Evolutionary conservation across 768 basidiomycete genomes (phyloP).

Genomic region (Cystobasidiopsis lactophilus): DNA sequence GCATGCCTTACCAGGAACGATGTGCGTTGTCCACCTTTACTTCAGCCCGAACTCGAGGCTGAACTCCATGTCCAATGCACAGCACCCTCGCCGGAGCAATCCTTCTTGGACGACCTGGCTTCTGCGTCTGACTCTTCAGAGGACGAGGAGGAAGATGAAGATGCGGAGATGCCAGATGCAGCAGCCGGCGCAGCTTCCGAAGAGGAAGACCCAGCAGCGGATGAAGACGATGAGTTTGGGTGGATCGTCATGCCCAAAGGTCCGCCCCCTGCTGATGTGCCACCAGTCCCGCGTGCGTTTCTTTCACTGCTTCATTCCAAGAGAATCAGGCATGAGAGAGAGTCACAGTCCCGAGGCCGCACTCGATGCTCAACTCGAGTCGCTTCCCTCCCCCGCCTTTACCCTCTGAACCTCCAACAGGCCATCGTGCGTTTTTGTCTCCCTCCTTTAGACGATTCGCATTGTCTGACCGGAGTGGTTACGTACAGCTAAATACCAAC

Average conservation of each 20-base stretch:
- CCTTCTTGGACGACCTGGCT: slow-evolving; percentile 26
- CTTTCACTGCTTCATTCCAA: no score
- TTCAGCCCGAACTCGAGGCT: no score
- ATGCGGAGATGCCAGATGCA: slow-evolving; percentile 71
- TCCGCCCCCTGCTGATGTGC: slow-evolving; percentile 23
- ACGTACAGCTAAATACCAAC: background rate
- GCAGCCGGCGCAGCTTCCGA: slow-evolving; percentile 27
- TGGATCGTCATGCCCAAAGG: slow-evolving; percentile 26
- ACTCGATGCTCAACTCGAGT: no score
- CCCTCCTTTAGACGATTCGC: no score
- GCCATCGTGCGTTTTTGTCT: no score
- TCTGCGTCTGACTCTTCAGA: slow-evolving; percentile 9
- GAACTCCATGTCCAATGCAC: no score
- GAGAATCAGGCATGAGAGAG: no score
- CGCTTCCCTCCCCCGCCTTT: no score
- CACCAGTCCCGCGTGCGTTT: background rate
- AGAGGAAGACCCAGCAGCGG: no score
- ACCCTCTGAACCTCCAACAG: no score
- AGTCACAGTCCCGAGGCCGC: no score
- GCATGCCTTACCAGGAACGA: slow-evolving; percentile 83
- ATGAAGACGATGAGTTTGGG: slow-evolving; percentile 21
- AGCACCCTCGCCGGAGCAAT: slow-evolving; percentile 9
- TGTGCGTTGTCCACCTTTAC: slow-evolving; percentile 44
- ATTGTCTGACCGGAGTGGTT: no score
- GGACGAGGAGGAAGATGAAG: slow-evolving; percentile 44